Evolutionary conservation across 2,329 filamentous ascomycete species (phyloP).

Genomic region (Sarocladium oryzae): DNA sequence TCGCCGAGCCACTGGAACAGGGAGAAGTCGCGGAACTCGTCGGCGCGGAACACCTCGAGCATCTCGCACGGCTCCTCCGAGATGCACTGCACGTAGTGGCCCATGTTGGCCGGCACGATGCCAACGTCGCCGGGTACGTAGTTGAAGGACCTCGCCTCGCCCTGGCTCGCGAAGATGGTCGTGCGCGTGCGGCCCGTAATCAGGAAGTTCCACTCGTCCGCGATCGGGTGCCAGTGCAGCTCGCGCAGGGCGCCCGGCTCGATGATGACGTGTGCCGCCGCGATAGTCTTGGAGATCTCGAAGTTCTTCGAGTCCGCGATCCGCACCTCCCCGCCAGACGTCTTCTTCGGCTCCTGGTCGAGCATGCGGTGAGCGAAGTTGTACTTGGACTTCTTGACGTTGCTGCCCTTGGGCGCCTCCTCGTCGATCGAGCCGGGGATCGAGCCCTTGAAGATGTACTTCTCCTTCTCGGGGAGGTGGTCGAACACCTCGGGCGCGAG

Average conservation of each 20-base stretch:
- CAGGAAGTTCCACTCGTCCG: slow-evolving; percentile 79
- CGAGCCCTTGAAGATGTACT: slow-evolving; percentile 72
- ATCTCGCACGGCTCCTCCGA: slow-evolving; percentile 71
- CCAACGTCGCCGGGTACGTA: slow-evolving; percentile 70
- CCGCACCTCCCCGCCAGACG: slow-evolving; percentile 63
- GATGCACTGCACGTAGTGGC: slow-evolving; percentile 77
- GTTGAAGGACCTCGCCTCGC: slow-evolving; percentile 67
- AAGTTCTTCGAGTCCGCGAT: slow-evolving; percentile 75
- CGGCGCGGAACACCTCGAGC: slow-evolving; percentile 67
- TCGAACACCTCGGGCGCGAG: slow-evolving; percentile 64
- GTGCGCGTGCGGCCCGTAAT: slow-evolving; percentile 64
- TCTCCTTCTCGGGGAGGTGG: slow-evolving; percentile 58
- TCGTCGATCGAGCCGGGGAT: slow-evolving; percentile 57
- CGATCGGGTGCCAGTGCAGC: slow-evolving; percentile 78
- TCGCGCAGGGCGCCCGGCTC: slow-evolving; percentile 66
- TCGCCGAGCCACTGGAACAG: slow-evolving; percentile 72
- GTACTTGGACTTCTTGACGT: slow-evolving; percentile 59
- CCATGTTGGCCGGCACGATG: slow-evolving; percentile 71
- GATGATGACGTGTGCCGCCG: slow-evolving; percentile 65
- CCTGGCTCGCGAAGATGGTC: slow-evolving; percentile 66
- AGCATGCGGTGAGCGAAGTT: slow-evolving; percentile 69
- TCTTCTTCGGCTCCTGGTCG: slow-evolving; percentile 58
- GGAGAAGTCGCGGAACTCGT: slow-evolving; percentile 66
- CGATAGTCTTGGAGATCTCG: slow-evolving; percentile 64
- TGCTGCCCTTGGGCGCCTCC: slow-evolving; percentile 54